Evolutionary conservation across 176 grass and related monocot species (phyloP), one percentile per base, ranked within the genome.

Genomic region (Cymbopogon citratus): DNA sequence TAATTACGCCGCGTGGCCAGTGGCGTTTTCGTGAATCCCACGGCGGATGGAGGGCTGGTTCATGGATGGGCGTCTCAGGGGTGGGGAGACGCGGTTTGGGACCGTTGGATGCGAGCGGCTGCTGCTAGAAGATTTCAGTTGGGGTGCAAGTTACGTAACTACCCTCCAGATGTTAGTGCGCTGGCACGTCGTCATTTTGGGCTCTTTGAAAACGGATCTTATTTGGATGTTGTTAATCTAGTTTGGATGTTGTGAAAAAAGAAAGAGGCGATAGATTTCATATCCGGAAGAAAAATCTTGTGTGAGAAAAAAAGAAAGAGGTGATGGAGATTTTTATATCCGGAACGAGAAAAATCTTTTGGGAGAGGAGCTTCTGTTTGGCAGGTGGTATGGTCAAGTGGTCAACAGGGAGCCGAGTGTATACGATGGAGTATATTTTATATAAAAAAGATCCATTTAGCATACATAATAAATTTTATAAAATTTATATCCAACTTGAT

Each of bases 21-120:
- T 81, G 90, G 71, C 13, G 26, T 7, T 85, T 46, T 16, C 9
- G 85, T 84, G 5, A 78, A 90, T 86, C 34, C 0, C 0, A 7
- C 0, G 14, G 3, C 0, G 11, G 5, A 19, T 16, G 31, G 11
- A 59, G 69, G 64, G 34, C 6, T 19, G 43, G 11, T 71, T 16
- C 13, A 21, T 48, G 38, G 15, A 34, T 0, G 60, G 8, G 1
- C n/a, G n/a, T n/a, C n/a, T n/a, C n/a, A n/a, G n/a, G n/a, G 76
- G 46, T 61, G 15, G 1, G 68, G 66, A 24, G 34, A 9, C 18
- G 71, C 77, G 27, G 83, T 79, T 79, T 77, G 63, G 48, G 72
- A 82, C 88, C 85, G 91, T 91, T 89, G 83, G 93, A 89, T 87
- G 81, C 54, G 48, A 88, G 83, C 83, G 79, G 87, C 83, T 78